Evolutionary conservation across 768 basidiomycete genomes (phyloP), one percentile per base, ranked within the genome.

Genomic region (Leccinellum luteum): DNA sequence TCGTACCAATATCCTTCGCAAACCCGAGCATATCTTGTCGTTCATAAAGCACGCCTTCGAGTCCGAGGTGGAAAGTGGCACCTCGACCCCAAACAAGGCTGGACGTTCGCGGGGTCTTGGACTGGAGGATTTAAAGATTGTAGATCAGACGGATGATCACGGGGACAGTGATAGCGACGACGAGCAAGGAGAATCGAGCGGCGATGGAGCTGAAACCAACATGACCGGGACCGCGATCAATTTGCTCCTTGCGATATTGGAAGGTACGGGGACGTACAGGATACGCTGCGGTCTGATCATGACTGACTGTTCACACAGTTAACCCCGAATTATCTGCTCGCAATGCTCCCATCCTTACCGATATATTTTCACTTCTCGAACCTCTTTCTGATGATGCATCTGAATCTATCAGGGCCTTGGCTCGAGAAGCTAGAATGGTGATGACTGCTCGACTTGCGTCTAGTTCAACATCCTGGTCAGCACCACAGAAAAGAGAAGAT

Each of bases 11-110:
- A 82, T 94, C 30, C 74, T 86, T 34, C 71, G 60, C 53, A 66
- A 87, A 57, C 89, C 91, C 0, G 79, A 80, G 10, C 85, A 94
- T 56, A 80, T 95, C 10, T 70, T 98, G n/a, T 77, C 81, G 3
- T 97, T 97, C 67, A 79, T 98, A 25, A 88, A 87, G 55, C 85
- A 92, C 57, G 88, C 89, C 1, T 74, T 97, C 5, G 83, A 85
- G 49, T 73, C 83, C 5, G 66, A 71, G 17, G 48, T 34, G 15
- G 25, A 49, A 25, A 43, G 15, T 43, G 23, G 28, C 3, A 30
- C 56, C 4, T 14, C 56, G 32, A 30, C 52, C 44, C 3, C n/a
- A n/a, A 30, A 61, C 60, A 57, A 57, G 50, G 13, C 32, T 7
- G 35, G 51, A 45, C 52, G 6, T 14, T 51, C 53, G 21, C 55